Percentiles rank a stretch among this genome's conserved stretches.
phyloP scores from a whole-genome alignment of 805 yeast genomes.

The Deakozyma indianensis region DNA sequence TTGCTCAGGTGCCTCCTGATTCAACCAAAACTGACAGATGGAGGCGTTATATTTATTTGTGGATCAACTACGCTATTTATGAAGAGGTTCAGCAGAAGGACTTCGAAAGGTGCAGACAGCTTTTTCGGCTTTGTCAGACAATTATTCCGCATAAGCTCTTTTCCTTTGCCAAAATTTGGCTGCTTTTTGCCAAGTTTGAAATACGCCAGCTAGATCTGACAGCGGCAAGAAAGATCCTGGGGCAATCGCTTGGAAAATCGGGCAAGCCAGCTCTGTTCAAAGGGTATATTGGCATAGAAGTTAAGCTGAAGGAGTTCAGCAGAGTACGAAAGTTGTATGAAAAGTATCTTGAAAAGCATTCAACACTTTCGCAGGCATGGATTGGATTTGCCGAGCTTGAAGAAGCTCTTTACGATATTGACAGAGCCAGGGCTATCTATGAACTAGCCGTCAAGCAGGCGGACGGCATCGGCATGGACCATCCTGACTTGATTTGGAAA shows the following conservation, averaged over 20 bases:
- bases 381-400: constrained; percentile 57
- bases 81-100: constrained; percentile 38
- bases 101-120: constrained; percentile 29
- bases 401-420: constrained; percentile 47
- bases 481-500: constrained; percentile 21
- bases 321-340: constrained; percentile 63
- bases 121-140: constrained; percentile 37
- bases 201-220: constrained; percentile 40
- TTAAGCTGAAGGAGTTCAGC: constrained; percentile 59
- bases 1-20: constrained; percentile 25
- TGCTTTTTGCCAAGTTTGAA: constrained; percentile 54
- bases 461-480: constrained; percentile 10
- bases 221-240: constrained; percentile 53
- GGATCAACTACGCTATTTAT: constrained; percentile 52
- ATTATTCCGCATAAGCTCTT: constrained; percentile 44
- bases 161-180: constrained; percentile 66
- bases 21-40: constrained; percentile 30
- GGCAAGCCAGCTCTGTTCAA: constrained; percentile 38
- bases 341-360: constrained; percentile 40
- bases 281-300: constrained; percentile 57
- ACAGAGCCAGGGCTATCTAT: constrained; percentile 51
- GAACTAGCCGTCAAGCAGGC: constrained; percentile 31
- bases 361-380: constrained; percentile 35
- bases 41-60: constrained; percentile 56
- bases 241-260: constrained; percentile 53